A percentile compares a stretch with the other conserved stretches of the same genome.
Evolutionary conservation across 768 basidiomycete genomes (phyloP).

Genomic region (Leucogyrophana mollusca): DNA sequence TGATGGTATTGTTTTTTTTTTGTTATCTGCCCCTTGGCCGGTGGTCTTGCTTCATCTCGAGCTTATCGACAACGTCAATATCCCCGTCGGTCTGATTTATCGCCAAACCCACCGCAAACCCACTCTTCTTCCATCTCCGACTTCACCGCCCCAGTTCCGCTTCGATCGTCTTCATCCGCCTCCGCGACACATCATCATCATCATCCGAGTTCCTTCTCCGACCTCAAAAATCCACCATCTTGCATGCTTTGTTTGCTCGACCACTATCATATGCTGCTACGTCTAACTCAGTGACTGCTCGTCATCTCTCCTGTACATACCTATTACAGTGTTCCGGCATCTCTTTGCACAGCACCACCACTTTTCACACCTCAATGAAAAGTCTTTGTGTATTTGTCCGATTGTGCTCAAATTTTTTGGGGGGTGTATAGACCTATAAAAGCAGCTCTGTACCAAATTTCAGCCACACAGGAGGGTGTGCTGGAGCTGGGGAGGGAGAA

Average conservation of each 20-base stretch:
- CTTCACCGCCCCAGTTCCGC: constrained; percentile 10
- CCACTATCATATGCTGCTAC: constrained; percentile 19
- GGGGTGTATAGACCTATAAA: too few species aligned
- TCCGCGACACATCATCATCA: constrained; percentile 18
- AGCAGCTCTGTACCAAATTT: too few species aligned
- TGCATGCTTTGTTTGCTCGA: constrained; percentile 13
- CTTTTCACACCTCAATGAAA: too few species aligned
- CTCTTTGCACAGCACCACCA: too few species aligned
- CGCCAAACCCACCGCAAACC: constrained; percentile 10
- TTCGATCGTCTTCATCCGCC: constrained; percentile 10
- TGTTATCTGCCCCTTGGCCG: constrained; percentile 7
- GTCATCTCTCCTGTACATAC: constrained; percentile 26
- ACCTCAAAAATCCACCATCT: constrained; percentile 12
- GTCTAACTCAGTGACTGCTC: constrained; percentile 13
- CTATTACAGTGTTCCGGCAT: too few species aligned
- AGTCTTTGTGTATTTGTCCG: too few species aligned
- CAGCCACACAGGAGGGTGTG: too few species aligned
- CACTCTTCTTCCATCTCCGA: constrained; percentile 11
- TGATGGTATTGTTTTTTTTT: constrained; percentile 26
- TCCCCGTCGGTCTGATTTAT: constrained; percentile 22
- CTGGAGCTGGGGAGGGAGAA: too few species aligned
- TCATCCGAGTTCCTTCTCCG: constrained; percentile 18
- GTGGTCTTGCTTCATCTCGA: constrained; percentile 13
- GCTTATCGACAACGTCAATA: constrained; percentile 21
- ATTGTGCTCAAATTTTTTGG: too few species aligned